Conservation (phyloP, 1,139 yeast genomes). For the Saccharomyces hybrid region DNA sequence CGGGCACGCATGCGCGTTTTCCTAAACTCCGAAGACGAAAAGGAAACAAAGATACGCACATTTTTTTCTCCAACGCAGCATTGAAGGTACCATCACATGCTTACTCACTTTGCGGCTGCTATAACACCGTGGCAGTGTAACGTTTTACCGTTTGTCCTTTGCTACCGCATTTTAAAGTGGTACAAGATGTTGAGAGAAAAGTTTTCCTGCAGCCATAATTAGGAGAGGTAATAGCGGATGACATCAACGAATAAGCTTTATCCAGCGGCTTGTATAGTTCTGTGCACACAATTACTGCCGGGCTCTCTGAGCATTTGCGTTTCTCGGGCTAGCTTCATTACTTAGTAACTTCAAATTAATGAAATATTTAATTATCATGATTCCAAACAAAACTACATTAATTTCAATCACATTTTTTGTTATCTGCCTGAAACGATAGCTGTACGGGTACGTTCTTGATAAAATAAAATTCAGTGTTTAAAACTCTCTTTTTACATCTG, state of each 20-base stretch:
- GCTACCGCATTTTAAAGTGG: background rate
- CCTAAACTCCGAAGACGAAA: background rate
- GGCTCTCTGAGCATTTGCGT: background rate
- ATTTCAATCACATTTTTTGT: background rate
- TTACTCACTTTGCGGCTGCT: background rate
- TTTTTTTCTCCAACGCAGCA: background rate
- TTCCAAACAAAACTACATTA: background rate
- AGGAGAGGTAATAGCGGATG: background rate
- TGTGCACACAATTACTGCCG: background rate
- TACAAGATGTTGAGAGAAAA: background rate
- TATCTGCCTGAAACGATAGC: background rate
- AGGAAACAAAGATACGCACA: background rate
- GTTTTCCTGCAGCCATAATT: background rate
- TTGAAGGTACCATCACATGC: background rate
- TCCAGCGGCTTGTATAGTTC: background rate
- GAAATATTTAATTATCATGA: background rate
- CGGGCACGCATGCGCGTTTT: background rate
- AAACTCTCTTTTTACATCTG: background rate
- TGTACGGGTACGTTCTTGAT: background rate
- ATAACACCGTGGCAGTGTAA: background rate
- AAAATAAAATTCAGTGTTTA: background rate
- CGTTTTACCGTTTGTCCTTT: background rate
- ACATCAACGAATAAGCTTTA: background rate
- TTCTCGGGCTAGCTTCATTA: background rate
- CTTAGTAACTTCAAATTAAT: background rate